Conservation (phyloP, 192 early-diverging fungal genomes). For the Coemansia sp. region DNA sequence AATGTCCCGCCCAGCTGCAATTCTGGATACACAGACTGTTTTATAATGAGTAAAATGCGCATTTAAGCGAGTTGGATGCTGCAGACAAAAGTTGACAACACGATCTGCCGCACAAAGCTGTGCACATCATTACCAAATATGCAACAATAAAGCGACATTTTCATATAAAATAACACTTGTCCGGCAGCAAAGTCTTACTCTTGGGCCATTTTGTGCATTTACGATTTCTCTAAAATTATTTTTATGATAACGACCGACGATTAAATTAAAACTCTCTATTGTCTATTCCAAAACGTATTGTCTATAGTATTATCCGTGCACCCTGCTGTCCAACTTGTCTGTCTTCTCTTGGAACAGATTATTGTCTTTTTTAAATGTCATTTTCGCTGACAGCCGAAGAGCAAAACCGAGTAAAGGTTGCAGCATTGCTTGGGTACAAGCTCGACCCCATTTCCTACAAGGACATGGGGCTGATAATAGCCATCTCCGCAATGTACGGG, state of each 20-base stretch:
- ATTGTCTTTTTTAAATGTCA: slow-evolving; percentile 11
- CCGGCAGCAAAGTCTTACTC: background rate
- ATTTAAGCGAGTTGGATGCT: background rate
- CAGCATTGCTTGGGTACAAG: slow-evolving; percentile 22
- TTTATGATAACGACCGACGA: background rate
- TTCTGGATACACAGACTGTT: background rate
- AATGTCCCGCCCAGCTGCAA: slow-evolving; percentile 14
- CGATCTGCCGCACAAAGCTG: background rate
- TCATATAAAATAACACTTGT: too few relatives aligned
- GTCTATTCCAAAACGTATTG: background rate
- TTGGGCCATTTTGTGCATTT: background rate
- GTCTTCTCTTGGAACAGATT: background rate
- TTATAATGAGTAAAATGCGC: background rate
- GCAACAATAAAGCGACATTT: background rate
- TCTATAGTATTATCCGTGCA: slow-evolving; percentile 3
- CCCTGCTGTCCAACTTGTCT: background rate
- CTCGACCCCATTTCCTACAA: slow-evolving; percentile 36
- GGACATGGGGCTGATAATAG: slow-evolving; percentile 34
- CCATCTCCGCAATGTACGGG: slow-evolving; percentile 28
- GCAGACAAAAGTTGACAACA: slow-evolving; percentile 1
- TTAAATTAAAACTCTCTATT: background rate
- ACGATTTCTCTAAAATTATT: background rate
- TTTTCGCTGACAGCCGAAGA: slow-evolving; percentile 37
- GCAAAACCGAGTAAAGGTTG: slow-evolving; percentile 29
- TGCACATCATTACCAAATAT: background rate